Base-by-base conservation (phyloP, 2,329 filamentous ascomycete genomes). In the Xylogone sp. region DNA sequence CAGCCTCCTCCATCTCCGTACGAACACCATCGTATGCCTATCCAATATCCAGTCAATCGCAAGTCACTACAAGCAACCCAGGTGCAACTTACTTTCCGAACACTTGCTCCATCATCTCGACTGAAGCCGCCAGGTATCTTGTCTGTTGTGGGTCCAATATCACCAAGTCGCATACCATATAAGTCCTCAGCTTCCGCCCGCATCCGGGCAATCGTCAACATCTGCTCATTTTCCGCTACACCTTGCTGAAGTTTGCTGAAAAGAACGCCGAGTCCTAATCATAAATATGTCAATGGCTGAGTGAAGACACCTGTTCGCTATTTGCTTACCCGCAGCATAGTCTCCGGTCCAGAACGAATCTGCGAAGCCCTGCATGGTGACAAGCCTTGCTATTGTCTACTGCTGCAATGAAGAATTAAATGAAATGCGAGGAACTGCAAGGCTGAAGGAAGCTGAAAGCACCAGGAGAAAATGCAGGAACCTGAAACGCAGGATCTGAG, bases 341-440 rank as follows among this genome's bases (percentile, higher is more conserved):
- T 99, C 94, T 68, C 84, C 83, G 56, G 94, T 96, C 94, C 94
- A 99, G 75, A 99, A 97, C 47, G 92, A 96, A 74, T 93, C 90
- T 62, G 91, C 86, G 73, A 99, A 97, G 64, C 89, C 83, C 62
- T 88, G 87, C 88, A 93, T 93, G 68, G 71, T 83, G 65, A 39
- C n/a, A 16, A 39, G 34, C 34, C n/a, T 39, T 6, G 34, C 34
- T 39, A 16, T 16, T 13, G 12, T 39, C 5, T 9, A 39, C n/a
- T 39, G 18, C 29, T 49, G 27, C 21, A 52, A 29, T 52, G 34
- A 34, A 52, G 50, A 27, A 18, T 46, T 12, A 13, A 29, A 31
- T 46, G n/a, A 13, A 29, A 31, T 21, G 43, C 29, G 21, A 46
- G 21, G 13, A 20, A 13, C 4, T 3, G 18, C 31, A 12, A 13